Base-by-base conservation (phyloP, 2,329 filamentous ascomycete genomes). In the Coniochaeta hoffmannii region DNA sequence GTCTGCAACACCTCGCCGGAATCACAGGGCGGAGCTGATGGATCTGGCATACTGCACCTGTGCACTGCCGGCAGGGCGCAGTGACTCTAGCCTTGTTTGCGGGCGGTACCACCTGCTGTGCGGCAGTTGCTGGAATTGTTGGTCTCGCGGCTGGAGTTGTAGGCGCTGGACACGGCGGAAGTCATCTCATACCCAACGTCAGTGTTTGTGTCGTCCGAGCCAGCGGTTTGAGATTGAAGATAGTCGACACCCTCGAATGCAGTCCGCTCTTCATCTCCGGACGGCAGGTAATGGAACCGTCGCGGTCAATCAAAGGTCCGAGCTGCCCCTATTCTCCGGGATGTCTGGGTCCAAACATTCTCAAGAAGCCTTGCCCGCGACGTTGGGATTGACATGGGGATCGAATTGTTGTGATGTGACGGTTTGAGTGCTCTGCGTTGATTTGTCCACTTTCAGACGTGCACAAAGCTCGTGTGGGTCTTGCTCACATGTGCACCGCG, bases 301-400 rank as follows among this genome's bases (percentile, higher is more conserved):
- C 22, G 10, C 12, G 9, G 8, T 44, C 17, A 44, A 44, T 17
- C 38, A 19, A 44, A 44, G 35, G 49, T 32, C 49, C 49, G 49
- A 50, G 49, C 49, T 50, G 49, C 49, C 49, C 49, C 49, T 50
- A 50, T 50, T 50, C 32, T 32, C n/a, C n/a, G n/a, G n/a, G n/a
- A n/a, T n/a, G n/a, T 50, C 10, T 31, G 49, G n/a, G 32, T 24
- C 28, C 19, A 46, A 46, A 46, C 49, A 50, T 34, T 50, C 6
- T 34, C 31, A 50, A 22, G 14, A 5, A 50, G n/a, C 26, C 26
- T 5, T 8, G 24, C 12, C 44, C 9, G 10, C 38, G 30, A 56
- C 50, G 54, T 57, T 62, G 61, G 60, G 56, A 58, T 28, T 49
- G 60, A 62, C 49, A 50, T 17, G 49, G 49, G 28, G 15, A 11